Conservation (phyloP, 164 flowering plant genomes). For the Tinospora cordifolia region DNA sequence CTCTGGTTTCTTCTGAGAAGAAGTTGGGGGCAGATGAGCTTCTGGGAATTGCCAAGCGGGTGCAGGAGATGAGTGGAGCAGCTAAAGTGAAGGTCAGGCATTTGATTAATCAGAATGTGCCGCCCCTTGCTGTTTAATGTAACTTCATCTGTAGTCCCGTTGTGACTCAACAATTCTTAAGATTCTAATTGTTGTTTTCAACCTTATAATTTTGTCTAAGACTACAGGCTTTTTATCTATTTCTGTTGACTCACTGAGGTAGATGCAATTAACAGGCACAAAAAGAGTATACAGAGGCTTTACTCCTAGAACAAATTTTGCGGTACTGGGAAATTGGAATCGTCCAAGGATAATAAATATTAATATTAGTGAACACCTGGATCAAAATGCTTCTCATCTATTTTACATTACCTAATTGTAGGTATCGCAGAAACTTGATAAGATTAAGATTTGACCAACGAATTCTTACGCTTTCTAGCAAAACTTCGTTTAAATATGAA, state of each 20-base stretch:
- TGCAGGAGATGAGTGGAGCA: conserved; percentile 21
- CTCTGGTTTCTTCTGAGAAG: conserved; percentile 26
- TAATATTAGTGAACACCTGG: not conserved
- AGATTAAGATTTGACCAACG: not conserved
- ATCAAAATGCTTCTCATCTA: not conserved
- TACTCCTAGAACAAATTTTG: no score
- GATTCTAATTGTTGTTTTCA: not conserved
- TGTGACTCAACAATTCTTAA: not conserved
- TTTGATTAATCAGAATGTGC: conserved; percentile 7
- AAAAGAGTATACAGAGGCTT: no score
- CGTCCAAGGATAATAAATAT: not conserved
- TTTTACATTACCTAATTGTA: not conserved
- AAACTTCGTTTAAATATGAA: not conserved
- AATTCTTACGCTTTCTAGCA: not conserved
- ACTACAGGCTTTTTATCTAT: no score
- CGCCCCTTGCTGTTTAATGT: conserved; percentile 13
- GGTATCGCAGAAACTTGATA: not conserved
- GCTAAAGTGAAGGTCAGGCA: conserved; percentile 25
- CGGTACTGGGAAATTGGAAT: not conserved
- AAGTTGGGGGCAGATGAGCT: conserved; percentile 33
- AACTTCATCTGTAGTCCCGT: not conserved
- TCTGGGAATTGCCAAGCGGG: conserved; percentile 30
- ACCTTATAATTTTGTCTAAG: no score
- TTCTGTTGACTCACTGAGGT: no score
- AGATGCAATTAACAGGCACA: no score